A percentile compares a stretch with the other conserved stretches of the same genome.
phyloP scores from a whole-genome alignment of 139 green algal species.

The Asterochloris erici region DNA sequence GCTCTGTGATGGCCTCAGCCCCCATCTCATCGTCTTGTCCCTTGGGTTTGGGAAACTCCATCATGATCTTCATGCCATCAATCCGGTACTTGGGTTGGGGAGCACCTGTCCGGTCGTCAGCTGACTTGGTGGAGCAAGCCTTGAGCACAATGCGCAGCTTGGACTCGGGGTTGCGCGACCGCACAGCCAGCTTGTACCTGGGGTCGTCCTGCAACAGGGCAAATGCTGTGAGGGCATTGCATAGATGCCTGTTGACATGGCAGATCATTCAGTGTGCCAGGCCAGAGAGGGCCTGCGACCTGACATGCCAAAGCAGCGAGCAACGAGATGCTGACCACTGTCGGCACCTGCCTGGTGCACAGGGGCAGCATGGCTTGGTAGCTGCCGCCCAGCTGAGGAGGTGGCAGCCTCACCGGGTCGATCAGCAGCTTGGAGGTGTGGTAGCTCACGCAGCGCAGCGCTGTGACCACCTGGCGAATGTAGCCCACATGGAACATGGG shows the following conservation, averaged over 20 bases:
- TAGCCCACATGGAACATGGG: constrained; percentile 97
- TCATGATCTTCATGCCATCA: constrained; percentile 74
- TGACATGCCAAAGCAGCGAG: no score
- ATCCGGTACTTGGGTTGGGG: constrained; percentile 82
- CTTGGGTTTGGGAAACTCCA: constrained; percentile 86
- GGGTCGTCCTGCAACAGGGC: constrained; percentile 50
- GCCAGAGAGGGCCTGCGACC: no score
- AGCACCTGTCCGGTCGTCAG: constrained; percentile 59
- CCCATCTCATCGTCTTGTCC: constrained; percentile 56
- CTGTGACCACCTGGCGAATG: constrained; percentile 88
- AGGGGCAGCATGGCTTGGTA: no score
- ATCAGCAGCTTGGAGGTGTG: constrained; percentile 87
- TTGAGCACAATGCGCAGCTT: constrained; percentile 62
- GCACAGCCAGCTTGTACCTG: constrained; percentile 62
- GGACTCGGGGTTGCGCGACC: constrained; percentile 66
- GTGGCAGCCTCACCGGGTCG: constrained; percentile 55
- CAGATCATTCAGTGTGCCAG: no score
- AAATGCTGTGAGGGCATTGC: no score
- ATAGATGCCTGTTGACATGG: no score
- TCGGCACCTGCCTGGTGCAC: no score
- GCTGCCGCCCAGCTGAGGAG: not conserved
- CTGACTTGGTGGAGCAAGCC: constrained; percentile 48
- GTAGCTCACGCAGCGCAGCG: constrained; percentile 94
- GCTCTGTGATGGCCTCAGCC: constrained; percentile 48
- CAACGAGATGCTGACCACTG: no score